Evolutionary conservation across 352 stramenopile genomes (phyloP), one percentile per base, ranked within the genome.

Genomic region (Globisporangium viniferum): DNA sequence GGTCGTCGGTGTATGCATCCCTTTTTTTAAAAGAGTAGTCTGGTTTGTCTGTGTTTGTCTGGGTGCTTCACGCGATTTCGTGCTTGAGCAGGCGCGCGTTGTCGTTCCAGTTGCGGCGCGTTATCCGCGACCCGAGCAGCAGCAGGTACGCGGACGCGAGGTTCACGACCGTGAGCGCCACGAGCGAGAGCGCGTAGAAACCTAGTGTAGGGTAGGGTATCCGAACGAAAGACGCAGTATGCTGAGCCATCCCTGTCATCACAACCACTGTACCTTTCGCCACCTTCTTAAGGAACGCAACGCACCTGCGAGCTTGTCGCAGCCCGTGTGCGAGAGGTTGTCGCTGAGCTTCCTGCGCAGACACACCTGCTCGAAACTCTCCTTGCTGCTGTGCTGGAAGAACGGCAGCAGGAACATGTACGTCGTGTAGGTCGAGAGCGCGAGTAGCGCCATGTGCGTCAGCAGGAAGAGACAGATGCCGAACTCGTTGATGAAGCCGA

Each of bases 281-380:
- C 29, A 33, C 4, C 29, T 33, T 2, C 29, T 33, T 33, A 33
- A 33, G 29, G 29, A 33, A 33, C 29, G 4, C 20, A 7, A 31
- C 66, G 18, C 59, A 82, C 73, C 75, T 79, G 79, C 75, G 0
- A 85, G 70, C 12, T 67, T 58, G n/a, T 81, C 78, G 27, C 78
- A 85, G 24, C 71, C 62, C 20, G 78, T 85, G 58, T 79, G 68
- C 12, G 78, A 77, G 62, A 85, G 75, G 48, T 85, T 82, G 68
- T 80, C 69, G 31, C 62, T 62, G 61, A 82, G 73, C 55, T 76
- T 78, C 39, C 81, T 64, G 15, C 59, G 64, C 41, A 18, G 57
- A 51, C 78, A 85, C 44, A 74, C 73, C 39, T 48, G 41, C 4
- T 59, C 31, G 44, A 85, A 85, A n/a, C 66, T 73, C 61, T 66